A percentile compares a stretch with the other conserved stretches of the same genome.
Evolutionary conservation across 441 rosid species (phyloP).

Genomic region (Viola pubescens): DNA sequence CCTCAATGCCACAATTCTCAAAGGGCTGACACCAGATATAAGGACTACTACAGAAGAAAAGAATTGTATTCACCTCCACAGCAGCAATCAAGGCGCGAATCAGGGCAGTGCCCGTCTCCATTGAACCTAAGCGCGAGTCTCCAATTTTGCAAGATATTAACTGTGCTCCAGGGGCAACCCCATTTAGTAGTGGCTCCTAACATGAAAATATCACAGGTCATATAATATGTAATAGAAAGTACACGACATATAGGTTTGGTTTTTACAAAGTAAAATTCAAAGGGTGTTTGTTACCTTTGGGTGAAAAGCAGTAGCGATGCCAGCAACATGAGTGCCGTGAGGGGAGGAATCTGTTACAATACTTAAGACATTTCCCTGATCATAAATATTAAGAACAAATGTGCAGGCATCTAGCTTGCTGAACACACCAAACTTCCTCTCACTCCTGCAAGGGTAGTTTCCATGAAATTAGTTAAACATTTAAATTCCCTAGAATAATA

Average conservation of each 20-base stretch:
- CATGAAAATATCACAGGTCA: constrained; percentile 17
- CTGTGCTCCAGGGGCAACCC: constrained; percentile 98
- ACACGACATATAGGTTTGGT: constrained; percentile 4
- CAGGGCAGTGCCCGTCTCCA: constrained; percentile 99
- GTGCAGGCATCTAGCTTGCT: constrained; percentile 96
- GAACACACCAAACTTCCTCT: constrained; percentile 80
- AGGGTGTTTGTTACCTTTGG: constrained; percentile 52
- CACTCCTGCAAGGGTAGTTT: constrained; percentile 48
- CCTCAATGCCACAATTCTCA: background rate
- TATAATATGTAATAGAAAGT: constrained; percentile 18
- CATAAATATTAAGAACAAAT: constrained; percentile 72
- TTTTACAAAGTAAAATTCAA: constrained; percentile 2
- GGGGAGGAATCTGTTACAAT: constrained; percentile 95
- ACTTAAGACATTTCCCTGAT: constrained; percentile 78
- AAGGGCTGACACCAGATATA: background rate
- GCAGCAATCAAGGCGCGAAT: constrained; percentile 89
- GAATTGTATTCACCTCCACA: constrained; percentile 56
- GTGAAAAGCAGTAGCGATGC: constrained; percentile 91
- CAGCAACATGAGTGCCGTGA: constrained; percentile 98
- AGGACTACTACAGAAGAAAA: background rate
- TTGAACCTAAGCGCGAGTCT: constrained; percentile 86
- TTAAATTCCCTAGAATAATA: background rate
- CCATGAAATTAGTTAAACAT: constrained; percentile 16
- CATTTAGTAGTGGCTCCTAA: constrained; percentile 85
- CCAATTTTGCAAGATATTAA: constrained; percentile 97